Percentiles rank a stretch among this genome's conserved stretches.
These are phyloP conservation scores for Colletotrichum sidae DNA, from an alignment of 2,329 filamentous ascomycete genomes.

Conservation along the genomic window DNA sequence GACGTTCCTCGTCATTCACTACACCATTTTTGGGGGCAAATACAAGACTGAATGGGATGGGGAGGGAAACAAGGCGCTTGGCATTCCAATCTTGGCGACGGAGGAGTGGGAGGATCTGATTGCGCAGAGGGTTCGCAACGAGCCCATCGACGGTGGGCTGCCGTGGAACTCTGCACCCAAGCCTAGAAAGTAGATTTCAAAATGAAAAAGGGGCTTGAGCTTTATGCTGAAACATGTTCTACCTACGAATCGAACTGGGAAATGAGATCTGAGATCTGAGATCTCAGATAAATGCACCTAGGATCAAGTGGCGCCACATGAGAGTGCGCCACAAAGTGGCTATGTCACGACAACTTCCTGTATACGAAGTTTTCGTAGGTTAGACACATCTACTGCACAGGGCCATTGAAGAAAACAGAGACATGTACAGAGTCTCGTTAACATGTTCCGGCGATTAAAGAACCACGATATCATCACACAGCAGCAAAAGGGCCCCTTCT, in stretches of 20 bases:
- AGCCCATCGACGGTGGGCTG: slow-evolving; percentile 17
- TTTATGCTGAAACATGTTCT: accelerated
- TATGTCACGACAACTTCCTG: no score
- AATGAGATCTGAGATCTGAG: no score
- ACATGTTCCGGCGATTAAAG: accelerated
- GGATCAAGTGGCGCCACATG: no score
- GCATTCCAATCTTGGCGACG: not conserved
- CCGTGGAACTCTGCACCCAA: slow-evolving; percentile 22
- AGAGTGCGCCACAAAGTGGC: no score
- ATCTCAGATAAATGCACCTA: no score
- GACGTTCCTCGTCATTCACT: slow-evolving; percentile 6
- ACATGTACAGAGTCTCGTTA: not conserved
- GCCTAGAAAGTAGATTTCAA: not conserved
- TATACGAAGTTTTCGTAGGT: accelerated
- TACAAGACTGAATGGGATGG: slow-evolving; percentile 12
- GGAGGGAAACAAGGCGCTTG: not conserved
- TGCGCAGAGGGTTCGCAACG: slow-evolving; percentile 7
- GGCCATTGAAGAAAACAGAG: accelerated
- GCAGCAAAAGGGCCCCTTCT: no score
- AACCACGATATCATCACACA: no score
- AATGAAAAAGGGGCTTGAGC: no score
- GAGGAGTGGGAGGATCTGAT: slow-evolving; percentile 13
- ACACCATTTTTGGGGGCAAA: slow-evolving; percentile 8
- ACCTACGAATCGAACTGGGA: no score
- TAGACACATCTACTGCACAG: not conserved